These are phyloP conservation scores for Saccharomyces pastorianus DNA, from an alignment of 1,139 yeast genomes.

Conservation along the genomic window DNA sequence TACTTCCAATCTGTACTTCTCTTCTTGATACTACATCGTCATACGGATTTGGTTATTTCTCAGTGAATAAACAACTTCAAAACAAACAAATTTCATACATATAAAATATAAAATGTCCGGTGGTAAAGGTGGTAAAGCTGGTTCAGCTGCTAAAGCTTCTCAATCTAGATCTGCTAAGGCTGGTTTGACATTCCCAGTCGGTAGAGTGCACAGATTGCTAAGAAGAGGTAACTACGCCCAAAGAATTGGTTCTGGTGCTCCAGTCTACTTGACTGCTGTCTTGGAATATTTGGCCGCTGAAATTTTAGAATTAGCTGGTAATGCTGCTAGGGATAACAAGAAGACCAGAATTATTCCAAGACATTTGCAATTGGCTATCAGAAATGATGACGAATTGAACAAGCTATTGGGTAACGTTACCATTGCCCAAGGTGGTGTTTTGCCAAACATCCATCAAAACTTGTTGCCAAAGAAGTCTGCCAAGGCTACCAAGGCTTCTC, in stretches of 20 bases:
- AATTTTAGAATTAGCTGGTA: constrained; percentile 96
- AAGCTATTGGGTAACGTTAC: constrained; percentile 88
- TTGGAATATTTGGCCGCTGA: constrained; percentile 95
- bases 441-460: constrained; percentile 94
- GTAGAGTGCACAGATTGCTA: constrained; percentile 95
- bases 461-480: constrained; percentile 91
- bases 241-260: constrained; percentile 98
- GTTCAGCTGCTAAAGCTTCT: constrained; percentile 85
- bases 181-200: constrained; percentile 98
- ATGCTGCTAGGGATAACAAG: constrained; percentile 97
- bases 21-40: not conserved
- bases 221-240: constrained; percentile 99
- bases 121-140: constrained; percentile 98
- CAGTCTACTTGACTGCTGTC: constrained; percentile 92
- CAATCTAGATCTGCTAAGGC: constrained; percentile 98
- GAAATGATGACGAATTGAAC: constrained; percentile 97
- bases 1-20: not conserved
- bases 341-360: constrained; percentile 98
- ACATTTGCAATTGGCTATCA: constrained; percentile 95
- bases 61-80: constrained; percentile 7
- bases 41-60: not conserved
- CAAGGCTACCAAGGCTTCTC: constrained; percentile 71
- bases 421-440: constrained; percentile 96
- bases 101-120: constrained; percentile 61
- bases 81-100: constrained; percentile 12